Base-by-base conservation (phyloP, 257 asterid genomes). In the Cordia subcordata region DNA sequence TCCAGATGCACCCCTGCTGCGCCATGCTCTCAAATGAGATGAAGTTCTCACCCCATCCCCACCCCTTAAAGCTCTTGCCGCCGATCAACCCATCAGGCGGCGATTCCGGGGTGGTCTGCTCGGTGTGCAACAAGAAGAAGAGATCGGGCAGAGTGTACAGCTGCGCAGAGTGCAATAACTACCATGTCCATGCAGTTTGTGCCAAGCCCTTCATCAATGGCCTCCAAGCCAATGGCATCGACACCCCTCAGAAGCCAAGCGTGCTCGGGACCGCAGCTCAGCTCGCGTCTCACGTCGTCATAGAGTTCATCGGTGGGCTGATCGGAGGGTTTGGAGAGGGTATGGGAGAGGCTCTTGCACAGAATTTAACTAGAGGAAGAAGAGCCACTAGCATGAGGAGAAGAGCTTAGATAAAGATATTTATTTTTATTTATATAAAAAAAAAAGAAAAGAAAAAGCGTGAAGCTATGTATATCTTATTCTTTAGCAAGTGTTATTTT, bases 1-100 rank as follows among this genome's bases (percentile, higher is more conserved):
- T 89, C 83, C 94, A 86, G 75, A 86, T 89, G 88, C 97, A 89
- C 75, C 97, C 97, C 0, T 82, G 95, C 64, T 89, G 97, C 39
- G 95, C 94, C 60, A 82, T 73, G 92, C 84, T 89, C 49, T 67
- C 90, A 15, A 51, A 70, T 0, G 86, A 84, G 53, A 73, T 77
- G 66, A 68, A 49, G 47, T 65, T 70, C 49, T 64, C 76, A 14
- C 59, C 22, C 27, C 95, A 89, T 63, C 78, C 72, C 1, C 95
- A 89, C 71, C 35, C 68, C 8, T 38, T 89, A 51, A 82, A 62
- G 50, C 71, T 89, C 57, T 55, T 79, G 56, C 88, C 91, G 4
- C 58, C 82, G 10, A 49, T 23, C 23, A 59, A 62, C 0, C 45
- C 70, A 10, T 8, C 61, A 10, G 55, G 59, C 14, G 35, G 56